A percentile compares a stretch with the other conserved stretches of the same genome.
These are phyloP conservation scores for Cryptosporidium canis DNA, from an alignment of 169 alveolate genomes.

Conservation along the genomic window DNA sequence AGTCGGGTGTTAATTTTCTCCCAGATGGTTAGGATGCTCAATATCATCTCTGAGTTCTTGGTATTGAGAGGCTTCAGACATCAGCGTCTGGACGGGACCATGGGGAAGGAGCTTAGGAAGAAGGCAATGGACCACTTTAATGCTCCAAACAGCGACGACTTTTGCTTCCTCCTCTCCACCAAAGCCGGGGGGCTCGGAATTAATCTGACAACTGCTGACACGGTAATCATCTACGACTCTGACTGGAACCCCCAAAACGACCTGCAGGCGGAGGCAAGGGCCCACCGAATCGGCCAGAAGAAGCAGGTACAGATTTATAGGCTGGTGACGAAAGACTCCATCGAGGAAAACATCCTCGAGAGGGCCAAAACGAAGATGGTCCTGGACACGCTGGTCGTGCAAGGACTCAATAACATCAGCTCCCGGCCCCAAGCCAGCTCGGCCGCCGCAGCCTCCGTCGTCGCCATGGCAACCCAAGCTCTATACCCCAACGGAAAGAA, in stretches of 20 bases:
- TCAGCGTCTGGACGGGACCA: slow-evolving; percentile 98
- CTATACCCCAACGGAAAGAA: slow-evolving; percentile 65
- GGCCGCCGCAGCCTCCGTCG: slow-evolving; percentile 32
- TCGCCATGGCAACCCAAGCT: slow-evolving; percentile 49
- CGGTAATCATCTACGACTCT: slow-evolving; percentile 93
- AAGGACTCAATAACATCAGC: slow-evolving; percentile 86
- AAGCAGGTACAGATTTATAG: slow-evolving; percentile 94
- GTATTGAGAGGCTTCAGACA: slow-evolving; percentile 92
- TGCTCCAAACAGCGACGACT: slow-evolving; percentile 90
- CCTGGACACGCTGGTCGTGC: slow-evolving; percentile 94
- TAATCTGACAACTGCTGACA: slow-evolving; percentile 94
- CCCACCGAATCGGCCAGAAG: slow-evolving; percentile 98
- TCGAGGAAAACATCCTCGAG: slow-evolving; percentile 97
- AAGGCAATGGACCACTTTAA: slow-evolving; percentile 95
- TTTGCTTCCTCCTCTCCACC: slow-evolving; percentile 96
- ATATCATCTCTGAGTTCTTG: slow-evolving; percentile 95
- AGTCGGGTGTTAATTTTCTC: slow-evolving; percentile 95
- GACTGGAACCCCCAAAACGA: slow-evolving; percentile 99
- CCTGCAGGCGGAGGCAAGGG: slow-evolving; percentile 98
- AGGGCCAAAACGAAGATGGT: slow-evolving; percentile 97
- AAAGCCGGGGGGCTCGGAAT: slow-evolving; percentile 98
- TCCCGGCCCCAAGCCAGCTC: slow-evolving; percentile 73
- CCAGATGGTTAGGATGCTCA: slow-evolving; percentile 96
- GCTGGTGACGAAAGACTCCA: slow-evolving; percentile 94
- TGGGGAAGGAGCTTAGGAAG: slow-evolving; percentile 96